Evolutionary conservation across 2,329 filamentous ascomycete species (phyloP).

Genomic region (Fusarium domesticum): DNA sequence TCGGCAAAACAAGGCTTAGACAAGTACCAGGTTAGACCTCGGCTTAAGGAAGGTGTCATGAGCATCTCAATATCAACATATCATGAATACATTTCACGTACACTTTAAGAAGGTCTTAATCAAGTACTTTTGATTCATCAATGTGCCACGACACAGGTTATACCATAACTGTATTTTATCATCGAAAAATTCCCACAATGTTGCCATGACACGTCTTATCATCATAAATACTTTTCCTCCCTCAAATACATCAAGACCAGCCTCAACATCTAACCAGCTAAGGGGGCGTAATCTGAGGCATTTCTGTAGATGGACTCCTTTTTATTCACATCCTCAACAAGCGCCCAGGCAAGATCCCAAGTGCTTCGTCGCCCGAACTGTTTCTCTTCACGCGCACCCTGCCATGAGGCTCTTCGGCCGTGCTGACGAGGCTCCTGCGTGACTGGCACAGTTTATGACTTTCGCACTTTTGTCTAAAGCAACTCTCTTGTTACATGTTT

Average conservation of each 20-base stretch:
- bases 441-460: background rate
- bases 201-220: background rate
- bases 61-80: too few species aligned
- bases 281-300: constrained; percentile 26
- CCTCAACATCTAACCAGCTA: constrained; percentile 12
- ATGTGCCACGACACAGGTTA: background rate
- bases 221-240: constrained; percentile 18
- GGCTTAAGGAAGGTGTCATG: too few species aligned
- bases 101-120: too few species aligned
- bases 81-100: too few species aligned
- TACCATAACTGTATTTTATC: background rate
- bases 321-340: constrained; percentile 1
- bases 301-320: constrained; percentile 22
- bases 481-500: constrained; percentile 2
- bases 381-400: too few species aligned
- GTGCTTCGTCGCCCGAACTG: background rate
- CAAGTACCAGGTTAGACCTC: too few species aligned
- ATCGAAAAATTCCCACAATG: background rate
- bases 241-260: constrained; percentile 25
- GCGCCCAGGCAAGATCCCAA: background rate
- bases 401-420: too few species aligned
- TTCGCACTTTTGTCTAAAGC: background rate
- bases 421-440: too few species aligned
- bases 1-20: too few species aligned
- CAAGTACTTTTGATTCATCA: background rate